phyloP scores from a whole-genome alignment of 2,329 filamentous ascomycete genomes.

The Arthrobotrys iridis region DNA sequence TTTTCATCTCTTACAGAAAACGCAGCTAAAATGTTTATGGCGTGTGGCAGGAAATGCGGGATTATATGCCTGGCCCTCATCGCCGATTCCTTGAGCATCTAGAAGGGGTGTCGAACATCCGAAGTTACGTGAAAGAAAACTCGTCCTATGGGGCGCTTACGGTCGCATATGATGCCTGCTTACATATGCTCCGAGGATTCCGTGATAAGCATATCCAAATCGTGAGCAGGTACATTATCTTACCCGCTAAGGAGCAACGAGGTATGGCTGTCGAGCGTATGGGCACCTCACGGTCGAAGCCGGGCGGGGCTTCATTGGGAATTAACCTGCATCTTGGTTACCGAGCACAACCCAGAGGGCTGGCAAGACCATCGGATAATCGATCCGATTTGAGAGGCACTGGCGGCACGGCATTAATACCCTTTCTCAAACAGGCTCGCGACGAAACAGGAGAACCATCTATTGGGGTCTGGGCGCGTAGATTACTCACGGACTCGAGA shows the following conservation, averaged over 20 bases:
- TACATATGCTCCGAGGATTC: slow-evolving; percentile 79
- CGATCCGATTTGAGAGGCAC: slow-evolving; percentile 77
- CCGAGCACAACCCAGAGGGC: slow-evolving; percentile 57
- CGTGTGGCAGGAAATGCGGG: slow-evolving; percentile 78
- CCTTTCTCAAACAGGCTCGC: slow-evolving; percentile 93
- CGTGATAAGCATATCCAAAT: slow-evolving; percentile 96
- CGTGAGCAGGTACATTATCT: slow-evolving; percentile 92
- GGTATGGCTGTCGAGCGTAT: slow-evolving; percentile 29
- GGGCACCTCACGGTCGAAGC: slow-evolving; percentile 64
- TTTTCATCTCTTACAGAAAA: background rate
- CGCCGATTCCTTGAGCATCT: slow-evolving; percentile 88
- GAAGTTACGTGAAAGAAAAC: slow-evolving; percentile 72
- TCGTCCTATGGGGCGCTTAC: slow-evolving; percentile 72
- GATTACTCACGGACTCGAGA: slow-evolving; percentile 67
- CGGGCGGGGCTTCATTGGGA: slow-evolving; percentile 61
- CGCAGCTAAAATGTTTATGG: background rate
- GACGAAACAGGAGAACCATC: slow-evolving; percentile 96
- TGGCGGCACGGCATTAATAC: slow-evolving; percentile 90
- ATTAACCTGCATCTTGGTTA: slow-evolving; percentile 28
- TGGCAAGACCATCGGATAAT: slow-evolving; percentile 34
- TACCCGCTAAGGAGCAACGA: slow-evolving; percentile 72
- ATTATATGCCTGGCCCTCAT: slow-evolving; percentile 95
- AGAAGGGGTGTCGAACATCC: slow-evolving; percentile 82
- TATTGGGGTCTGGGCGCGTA: slow-evolving; percentile 73
- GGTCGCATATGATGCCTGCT: slow-evolving; percentile 88